phyloP scores from a whole-genome alignment of 164 flowering plant species.

The Platanus orientalis region DNA sequence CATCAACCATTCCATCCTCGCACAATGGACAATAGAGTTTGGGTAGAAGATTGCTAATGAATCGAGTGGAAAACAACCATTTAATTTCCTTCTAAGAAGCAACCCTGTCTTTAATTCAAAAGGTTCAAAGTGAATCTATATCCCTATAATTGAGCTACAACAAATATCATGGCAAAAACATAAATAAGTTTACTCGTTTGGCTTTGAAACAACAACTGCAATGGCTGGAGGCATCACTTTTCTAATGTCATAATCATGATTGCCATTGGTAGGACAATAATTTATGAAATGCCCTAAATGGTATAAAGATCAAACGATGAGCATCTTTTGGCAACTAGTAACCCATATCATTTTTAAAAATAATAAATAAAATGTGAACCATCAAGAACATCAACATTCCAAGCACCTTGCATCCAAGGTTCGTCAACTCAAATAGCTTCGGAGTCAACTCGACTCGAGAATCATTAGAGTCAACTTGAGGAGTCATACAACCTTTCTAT shows the following conservation, averaged over 20 bases:
- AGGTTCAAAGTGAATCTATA: neutral
- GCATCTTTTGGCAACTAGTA: neutral
- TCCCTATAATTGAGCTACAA: neutral
- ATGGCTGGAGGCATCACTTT: constrained; percentile 95
- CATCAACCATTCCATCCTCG: constrained; percentile 96
- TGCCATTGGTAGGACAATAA: constrained; percentile 98
- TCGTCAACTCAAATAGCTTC: too few relatives aligned
- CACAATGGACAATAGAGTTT: constrained; percentile 91
- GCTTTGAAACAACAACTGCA: constrained; percentile 75
- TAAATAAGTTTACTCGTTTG: constrained; percentile 78
- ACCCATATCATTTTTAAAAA: neutral
- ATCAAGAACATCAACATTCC: constrained; percentile 43
- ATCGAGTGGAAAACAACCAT: constrained; percentile 76
- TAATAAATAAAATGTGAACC: neutral
- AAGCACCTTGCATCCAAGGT: constrained; percentile 89
- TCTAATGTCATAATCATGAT: constrained; percentile 80
- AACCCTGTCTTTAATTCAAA: constrained; percentile 70
- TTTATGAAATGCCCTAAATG: constrained; percentile 88
- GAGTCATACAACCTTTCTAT: too few relatives aligned
- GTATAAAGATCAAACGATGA: neutral
- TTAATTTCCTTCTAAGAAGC: constrained; percentile 95
- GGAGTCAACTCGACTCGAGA: too few relatives aligned
- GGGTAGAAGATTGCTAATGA: constrained; percentile 81
- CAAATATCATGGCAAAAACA: neutral
- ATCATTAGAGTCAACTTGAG: too few relatives aligned